These are phyloP conservation scores for Arthrobotrys musiformis DNA, from an alignment of 2,329 filamentous ascomycete species.

Conservation along the genomic window DNA sequence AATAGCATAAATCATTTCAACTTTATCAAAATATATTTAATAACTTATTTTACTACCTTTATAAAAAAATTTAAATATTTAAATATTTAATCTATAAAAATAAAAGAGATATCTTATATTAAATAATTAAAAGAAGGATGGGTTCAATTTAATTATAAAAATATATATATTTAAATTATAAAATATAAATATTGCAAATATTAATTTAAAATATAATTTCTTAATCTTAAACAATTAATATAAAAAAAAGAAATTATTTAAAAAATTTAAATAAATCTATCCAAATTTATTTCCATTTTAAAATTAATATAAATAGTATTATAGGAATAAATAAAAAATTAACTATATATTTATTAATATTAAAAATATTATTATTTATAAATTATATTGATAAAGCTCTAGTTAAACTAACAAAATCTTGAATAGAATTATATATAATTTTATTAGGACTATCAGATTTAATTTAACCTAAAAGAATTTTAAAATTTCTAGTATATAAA, in stretches of 20 bases:
- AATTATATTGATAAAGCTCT: background rate
- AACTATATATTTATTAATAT: background rate
- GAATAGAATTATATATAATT: background rate
- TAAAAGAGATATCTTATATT: background rate
- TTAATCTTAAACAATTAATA: background rate
- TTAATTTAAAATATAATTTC: conserved; percentile 5
- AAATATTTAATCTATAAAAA: background rate
- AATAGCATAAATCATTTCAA: background rate
- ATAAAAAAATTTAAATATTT: background rate
- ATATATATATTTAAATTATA: background rate
- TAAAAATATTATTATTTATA: background rate
- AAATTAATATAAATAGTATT: background rate
- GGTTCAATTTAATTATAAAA: too few relatives aligned
- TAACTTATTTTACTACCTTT: background rate
- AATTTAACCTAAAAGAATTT: background rate
- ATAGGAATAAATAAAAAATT: background rate
- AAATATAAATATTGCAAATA: background rate
- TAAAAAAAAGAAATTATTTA: background rate
- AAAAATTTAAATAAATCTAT: background rate
- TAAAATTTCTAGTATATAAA: background rate
- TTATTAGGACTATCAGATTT: background rate
- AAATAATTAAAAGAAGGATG: background rate
- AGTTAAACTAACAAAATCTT: background rate
- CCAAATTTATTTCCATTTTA: background rate
- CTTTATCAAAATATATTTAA: conserved; percentile 5